Evolutionary conservation across 2,329 filamentous ascomycete species (phyloP).

Genomic region (Colletotrichum navitas): DNA sequence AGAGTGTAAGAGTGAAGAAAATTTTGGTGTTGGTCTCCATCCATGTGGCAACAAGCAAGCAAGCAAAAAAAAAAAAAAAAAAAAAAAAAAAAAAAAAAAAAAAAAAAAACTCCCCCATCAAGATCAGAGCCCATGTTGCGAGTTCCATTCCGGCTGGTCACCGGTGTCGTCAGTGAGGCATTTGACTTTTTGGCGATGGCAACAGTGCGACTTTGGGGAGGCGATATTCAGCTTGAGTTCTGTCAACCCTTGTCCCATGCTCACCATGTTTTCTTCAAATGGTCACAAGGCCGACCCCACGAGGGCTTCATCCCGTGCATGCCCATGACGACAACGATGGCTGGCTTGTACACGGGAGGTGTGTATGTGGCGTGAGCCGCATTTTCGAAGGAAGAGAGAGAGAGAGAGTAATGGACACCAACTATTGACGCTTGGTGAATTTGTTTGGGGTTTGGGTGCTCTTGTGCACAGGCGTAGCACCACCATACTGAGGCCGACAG

Average conservation of each 20-base stretch:
- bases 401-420: conserved; percentile 13
- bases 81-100: no score
- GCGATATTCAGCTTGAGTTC: conserved; percentile 4
- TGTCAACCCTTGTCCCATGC: conserved; percentile 15
- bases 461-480: not conserved
- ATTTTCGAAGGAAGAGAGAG: not conserved
- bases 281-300: conserved; percentile 32
- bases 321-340: not conserved
- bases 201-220: conserved; percentile 21
- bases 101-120: no score
- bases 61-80: no score
- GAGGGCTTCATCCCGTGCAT: conserved; percentile 13
- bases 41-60: conserved; percentile 20
- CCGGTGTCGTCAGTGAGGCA: conserved; percentile 36
- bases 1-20: not conserved
- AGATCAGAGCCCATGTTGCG: conserved; percentile 9
- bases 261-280: conserved; percentile 20
- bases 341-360: conserved; percentile 2
- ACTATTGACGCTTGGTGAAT: conserved; percentile 24
- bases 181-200: conserved; percentile 30
- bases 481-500: conserved; percentile 11
- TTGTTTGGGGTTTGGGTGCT: conserved; percentile 16
- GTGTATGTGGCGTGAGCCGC: conserved; percentile 14
- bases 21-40: conserved; percentile 23
- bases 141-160: conserved; percentile 37